Base-by-base conservation (phyloP, 1,284 basidiomycete genomes). In the Leccinum fallax region DNA sequence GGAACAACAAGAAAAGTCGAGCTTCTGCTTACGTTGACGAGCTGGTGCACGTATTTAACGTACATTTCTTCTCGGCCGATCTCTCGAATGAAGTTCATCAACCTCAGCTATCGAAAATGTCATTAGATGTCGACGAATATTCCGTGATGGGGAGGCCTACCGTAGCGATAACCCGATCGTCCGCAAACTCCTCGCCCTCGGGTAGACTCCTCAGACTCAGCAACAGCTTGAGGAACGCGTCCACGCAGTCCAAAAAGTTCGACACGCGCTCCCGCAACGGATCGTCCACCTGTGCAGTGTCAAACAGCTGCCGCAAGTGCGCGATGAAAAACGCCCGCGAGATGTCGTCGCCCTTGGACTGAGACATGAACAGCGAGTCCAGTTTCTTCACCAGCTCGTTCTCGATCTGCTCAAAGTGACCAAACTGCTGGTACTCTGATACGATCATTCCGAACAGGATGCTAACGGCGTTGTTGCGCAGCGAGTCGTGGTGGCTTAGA, bases 361-460 rank as follows among this genome's bases (percentile, higher is more conserved):
- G 92, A 51, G 93, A 90, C 90, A 94, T 93, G 80, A 95, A 93
- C 53, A 96, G 76, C n/a, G 88, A 88, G 73, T 98, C 96, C 48
- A 99, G 81, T 68, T 94, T 93, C 71, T 89, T 95, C 68, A 98
- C 94, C n/a, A 98, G 84, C 76, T 97, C 95, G 67, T 93, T 92
- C 75, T 98, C 94, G 67, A 98, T 95, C 53, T 85, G 85, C 65
- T 92, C 88, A 70, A 95, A 94, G 73, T 92, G 87, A 24, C 86
- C 88, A 13, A 87, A 87, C 63, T 89, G 86, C 55, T 93, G 87
- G 72, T 92, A 93, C 73, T 98, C 95, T 5, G 95, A 93, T 58
- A 97, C 88, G 66, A 98, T 96, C 94, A 98, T 98, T 69, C 92
- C 93, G 76, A 92, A 97, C 24, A 98, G 83, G 56, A 98, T 95